Evolutionary conservation across 805 yeast genomes (phyloP).

Genomic region (Kodamaea kaohsiungensis): DNA sequence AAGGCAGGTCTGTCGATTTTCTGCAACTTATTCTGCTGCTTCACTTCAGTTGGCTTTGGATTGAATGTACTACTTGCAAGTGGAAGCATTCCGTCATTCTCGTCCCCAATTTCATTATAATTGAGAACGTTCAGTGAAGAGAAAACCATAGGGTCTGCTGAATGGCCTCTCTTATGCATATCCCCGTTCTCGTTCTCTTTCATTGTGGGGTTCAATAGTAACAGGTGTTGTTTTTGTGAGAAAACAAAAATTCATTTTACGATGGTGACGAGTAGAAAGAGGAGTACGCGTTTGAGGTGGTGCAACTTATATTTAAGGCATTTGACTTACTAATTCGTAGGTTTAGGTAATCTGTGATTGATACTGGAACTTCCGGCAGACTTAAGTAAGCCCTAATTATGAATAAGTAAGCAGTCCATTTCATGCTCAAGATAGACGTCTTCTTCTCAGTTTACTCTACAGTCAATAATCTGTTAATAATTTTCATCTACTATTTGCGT

Average conservation of each 20-base stretch:
- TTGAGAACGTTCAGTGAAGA: slow-evolving; percentile 17
- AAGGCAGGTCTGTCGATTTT: slow-evolving; percentile 70
- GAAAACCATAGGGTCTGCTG: slow-evolving; percentile 12
- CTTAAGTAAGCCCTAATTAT: too few species aligned
- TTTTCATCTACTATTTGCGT: neutral
- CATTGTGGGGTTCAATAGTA: neutral
- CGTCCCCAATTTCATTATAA: slow-evolving; percentile 29
- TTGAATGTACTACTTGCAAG: slow-evolving; percentile 12
- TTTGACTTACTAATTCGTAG: too few species aligned
- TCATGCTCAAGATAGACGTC: too few species aligned
- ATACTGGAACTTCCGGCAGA: too few species aligned
- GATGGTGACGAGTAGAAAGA: neutral
- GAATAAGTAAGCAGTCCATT: too few species aligned
- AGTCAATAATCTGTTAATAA: too few species aligned
- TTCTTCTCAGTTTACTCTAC: too few species aligned
- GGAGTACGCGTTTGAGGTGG: neutral
- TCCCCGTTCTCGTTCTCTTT: neutral
- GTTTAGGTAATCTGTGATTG: too few species aligned
- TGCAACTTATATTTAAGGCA: too few species aligned
- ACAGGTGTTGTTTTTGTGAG: neutral
- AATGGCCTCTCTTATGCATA: slow-evolving; percentile 26
- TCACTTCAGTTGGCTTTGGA: neutral
- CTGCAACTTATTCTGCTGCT: slow-evolving; percentile 7
- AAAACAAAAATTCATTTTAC: neutral
- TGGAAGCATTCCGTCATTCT: slow-evolving; percentile 40